These are phyloP conservation scores for Lactarius hatsudake DNA, from an alignment of 768 basidiomycete genomes.

Conservation along the genomic window DNA sequence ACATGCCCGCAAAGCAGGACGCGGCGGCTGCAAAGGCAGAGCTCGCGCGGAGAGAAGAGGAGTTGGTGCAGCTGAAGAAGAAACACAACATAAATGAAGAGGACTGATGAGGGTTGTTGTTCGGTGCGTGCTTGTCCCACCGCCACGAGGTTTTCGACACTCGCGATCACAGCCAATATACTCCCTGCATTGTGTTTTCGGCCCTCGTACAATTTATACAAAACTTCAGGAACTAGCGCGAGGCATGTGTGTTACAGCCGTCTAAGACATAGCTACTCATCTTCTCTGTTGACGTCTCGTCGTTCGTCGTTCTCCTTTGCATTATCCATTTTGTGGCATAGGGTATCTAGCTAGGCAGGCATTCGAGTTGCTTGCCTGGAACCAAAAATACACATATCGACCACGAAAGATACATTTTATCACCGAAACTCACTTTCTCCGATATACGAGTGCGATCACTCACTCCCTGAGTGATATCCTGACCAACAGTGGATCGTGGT, in stretches of 20 bases:
- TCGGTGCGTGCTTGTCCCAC: background rate
- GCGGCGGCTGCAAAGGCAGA: constrained; percentile 93
- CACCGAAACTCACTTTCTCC: background rate
- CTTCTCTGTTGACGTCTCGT: background rate
- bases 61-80: constrained; percentile 81
- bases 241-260: background rate
- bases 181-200: background rate
- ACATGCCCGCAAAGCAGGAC: constrained; percentile 97
- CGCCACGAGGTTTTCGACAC: background rate
- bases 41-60: constrained; percentile 86
- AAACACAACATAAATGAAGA: constrained; percentile 79
- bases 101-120: constrained; percentile 40
- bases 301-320: background rate
- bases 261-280: background rate
- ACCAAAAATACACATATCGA: background rate
- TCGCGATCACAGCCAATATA: background rate
- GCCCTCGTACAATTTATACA: background rate
- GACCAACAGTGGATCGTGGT: constrained; percentile 12
- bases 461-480: constrained; percentile 8
- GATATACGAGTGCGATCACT: background rate
- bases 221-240: background rate
- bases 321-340: background rate
- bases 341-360: background rate
- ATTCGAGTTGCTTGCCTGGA: background rate
- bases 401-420: background rate